Conservation (phyloP, 306 rosid species). For the Fragaria ananassa region DNA sequence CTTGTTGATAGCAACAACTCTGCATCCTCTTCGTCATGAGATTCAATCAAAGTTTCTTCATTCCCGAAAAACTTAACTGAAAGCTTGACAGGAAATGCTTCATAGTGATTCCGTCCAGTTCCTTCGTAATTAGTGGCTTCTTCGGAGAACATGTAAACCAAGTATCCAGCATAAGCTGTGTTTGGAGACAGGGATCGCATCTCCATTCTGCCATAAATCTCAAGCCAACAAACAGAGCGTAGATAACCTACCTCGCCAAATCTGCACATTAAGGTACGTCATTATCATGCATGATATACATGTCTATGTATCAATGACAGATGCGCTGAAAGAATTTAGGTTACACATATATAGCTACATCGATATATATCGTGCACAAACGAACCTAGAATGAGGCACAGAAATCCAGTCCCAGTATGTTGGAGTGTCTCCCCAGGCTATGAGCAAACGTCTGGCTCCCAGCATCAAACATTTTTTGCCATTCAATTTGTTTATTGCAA, state of each 20-base stretch:
- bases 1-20: not conserved
- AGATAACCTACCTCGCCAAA: not conserved
- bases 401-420: not conserved
- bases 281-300: no score
- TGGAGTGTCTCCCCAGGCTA: not conserved
- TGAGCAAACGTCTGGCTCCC: not conserved
- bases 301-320: not conserved
- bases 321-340: no score
- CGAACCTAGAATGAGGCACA: not conserved
- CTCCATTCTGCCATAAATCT: not conserved
- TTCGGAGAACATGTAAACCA: not conserved
- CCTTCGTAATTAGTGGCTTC: not conserved
- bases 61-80: not conserved
- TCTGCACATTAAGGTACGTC: not conserved
- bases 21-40: not conserved
- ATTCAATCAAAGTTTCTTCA: not conserved
- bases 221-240: not conserved
- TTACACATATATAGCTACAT: no score
- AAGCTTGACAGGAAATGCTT: not conserved
- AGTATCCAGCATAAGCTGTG: constrained; percentile 7
- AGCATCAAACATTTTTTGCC: constrained; percentile 4
- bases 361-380: not conserved
- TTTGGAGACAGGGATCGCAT: not conserved
- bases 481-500: not conserved
- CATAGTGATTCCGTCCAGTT: not conserved